Evolutionary conservation across 2,329 filamentous ascomycete species (phyloP).

Genomic region (Penicillium paneum): DNA sequence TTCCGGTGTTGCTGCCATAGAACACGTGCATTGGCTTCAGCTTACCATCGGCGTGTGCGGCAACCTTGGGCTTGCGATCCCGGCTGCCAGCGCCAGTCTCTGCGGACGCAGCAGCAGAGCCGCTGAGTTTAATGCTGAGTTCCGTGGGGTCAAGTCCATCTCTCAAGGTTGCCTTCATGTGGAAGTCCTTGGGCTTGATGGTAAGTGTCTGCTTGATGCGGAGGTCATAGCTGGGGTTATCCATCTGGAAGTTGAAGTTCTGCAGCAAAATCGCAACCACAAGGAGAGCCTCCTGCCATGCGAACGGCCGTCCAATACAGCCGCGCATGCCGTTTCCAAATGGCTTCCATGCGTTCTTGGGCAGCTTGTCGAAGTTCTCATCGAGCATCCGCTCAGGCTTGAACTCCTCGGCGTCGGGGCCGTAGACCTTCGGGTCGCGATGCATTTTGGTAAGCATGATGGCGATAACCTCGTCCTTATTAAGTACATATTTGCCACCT

Average conservation of each 20-base stretch:
- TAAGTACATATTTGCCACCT: conserved; percentile 60
- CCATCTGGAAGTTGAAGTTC: conserved; percentile 65
- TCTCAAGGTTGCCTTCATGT: conserved; percentile 58
- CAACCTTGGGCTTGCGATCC: conserved; percentile 21
- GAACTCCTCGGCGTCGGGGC: conserved; percentile 63
- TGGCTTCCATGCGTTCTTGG: conserved; percentile 65
- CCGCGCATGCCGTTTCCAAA: conserved; percentile 69
- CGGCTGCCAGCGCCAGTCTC: conserved; percentile 13
- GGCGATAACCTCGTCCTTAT: conserved; percentile 51
- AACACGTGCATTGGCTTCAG: conserved; percentile 60
- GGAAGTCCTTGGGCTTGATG: conserved; percentile 54
- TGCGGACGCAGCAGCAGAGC: conserved; percentile 8
- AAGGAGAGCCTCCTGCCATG: conserved; percentile 69
- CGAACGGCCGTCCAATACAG: conserved; percentile 71
- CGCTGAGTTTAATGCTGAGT: conserved; percentile 40
- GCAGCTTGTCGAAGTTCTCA: conserved; percentile 63
- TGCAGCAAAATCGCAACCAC: conserved; percentile 64
- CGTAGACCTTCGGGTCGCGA: conserved; percentile 61
- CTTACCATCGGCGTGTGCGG: conserved; percentile 11
- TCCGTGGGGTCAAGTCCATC: conserved; percentile 47
- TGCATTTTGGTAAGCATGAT: conserved; percentile 56
- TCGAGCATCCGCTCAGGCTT: conserved; percentile 70
- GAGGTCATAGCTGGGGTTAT: conserved; percentile 52
- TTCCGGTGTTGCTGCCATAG: conserved; percentile 72
- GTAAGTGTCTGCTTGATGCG: conserved; percentile 41